A percentile compares a stretch with the other conserved stretches of the same genome.
These are phyloP conservation scores for Lachnum nothofagi DNA, from an alignment of 2,329 filamentous ascomycete species.

Conservation along the genomic window DNA sequence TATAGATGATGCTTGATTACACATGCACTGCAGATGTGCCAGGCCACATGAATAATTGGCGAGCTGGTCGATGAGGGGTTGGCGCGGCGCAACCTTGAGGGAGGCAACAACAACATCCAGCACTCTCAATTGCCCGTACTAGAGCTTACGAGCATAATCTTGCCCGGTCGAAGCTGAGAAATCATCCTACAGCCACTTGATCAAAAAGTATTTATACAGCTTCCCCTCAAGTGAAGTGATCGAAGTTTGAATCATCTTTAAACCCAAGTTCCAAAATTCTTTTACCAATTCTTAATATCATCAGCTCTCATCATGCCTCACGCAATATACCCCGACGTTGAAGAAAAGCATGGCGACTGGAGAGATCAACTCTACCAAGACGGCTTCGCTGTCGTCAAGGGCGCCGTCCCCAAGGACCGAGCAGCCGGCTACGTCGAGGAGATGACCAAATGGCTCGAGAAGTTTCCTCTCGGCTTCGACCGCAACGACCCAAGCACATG, in stretches of 20 bases:
- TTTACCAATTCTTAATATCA: neutral
- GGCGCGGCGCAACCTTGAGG: no score
- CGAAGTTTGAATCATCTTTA: neutral
- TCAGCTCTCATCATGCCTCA: conserved; percentile 2
- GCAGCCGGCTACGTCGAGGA: conserved; percentile 29
- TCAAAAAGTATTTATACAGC: no score
- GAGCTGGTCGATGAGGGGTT: no score
- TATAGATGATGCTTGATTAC: no score
- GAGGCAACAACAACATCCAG: no score
- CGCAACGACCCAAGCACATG: conserved; percentile 34
- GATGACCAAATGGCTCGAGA: conserved; percentile 21
- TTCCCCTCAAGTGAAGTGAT: no score
- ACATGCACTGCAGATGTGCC: no score
- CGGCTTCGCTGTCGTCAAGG: conserved; percentile 41
- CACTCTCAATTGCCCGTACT: neutral
- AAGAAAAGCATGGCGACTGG: conserved; percentile 12
- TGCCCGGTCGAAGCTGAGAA: no score
- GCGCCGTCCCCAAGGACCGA: conserved; percentile 37
- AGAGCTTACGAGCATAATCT: no score
- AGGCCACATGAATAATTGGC: no score
- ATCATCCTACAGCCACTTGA: no score
- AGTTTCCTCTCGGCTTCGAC: conserved; percentile 32
- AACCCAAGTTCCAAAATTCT: neutral
- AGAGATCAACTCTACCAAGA: conserved; percentile 23
- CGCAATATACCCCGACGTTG: neutral